Base-by-base conservation (phyloP, 495 filamentous ascomycete species). In the Podospora pseudoanserina region DNA sequence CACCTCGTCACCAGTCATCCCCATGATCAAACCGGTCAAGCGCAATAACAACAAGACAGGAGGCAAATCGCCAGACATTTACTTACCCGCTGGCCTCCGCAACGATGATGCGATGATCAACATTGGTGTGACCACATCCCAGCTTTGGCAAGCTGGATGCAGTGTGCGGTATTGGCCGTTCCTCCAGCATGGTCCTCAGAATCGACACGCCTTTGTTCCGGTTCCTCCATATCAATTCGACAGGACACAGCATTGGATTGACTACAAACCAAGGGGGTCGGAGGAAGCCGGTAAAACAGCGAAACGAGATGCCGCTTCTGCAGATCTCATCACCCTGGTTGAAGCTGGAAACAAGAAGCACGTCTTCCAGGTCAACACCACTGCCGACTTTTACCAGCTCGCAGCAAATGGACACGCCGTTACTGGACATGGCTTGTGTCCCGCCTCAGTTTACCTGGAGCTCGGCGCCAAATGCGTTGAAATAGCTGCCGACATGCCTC, bases 151-250 rank as follows among this genome's bases (percentile, higher is more conserved):
- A 11, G 15, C 2, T 16, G 67, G 67, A 4, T 7, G 5, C 20
- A 3, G 4, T 2, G 61, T 49, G 2, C 11, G 9, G 6, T 56
- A 19, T 53, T 68, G 67, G 67, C 61, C 28, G 0, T 65, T 60
- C 61, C 62, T 60, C 55, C 16, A 32, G 30, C 30, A 32, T 32
- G 30, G 30, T 0, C 7, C 30, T 5, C 30, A 4, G 4, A 5
- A 32, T 5, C 30, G 30, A 32, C 30, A 32, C 30, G 30, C 7
- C 30, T 32, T 32, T 32, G 5, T 86, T n/a, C 62, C 76, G 1
- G 77, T 88, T 0, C 86, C 86, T 13, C 81, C 85, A 0, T 87
- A 86, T 57, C 82, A 86, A 66, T 88, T 88, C 60, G 82, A 85
- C 28, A 80, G 80, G 65, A 68, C 79, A 0, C 55, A 70, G 0